A percentile compares a stretch with the other conserved stretches of the same genome.
Evolutionary conservation across 192 early-diverging fungal species (phyloP).

Genomic region (Podila clonocystis): DNA sequence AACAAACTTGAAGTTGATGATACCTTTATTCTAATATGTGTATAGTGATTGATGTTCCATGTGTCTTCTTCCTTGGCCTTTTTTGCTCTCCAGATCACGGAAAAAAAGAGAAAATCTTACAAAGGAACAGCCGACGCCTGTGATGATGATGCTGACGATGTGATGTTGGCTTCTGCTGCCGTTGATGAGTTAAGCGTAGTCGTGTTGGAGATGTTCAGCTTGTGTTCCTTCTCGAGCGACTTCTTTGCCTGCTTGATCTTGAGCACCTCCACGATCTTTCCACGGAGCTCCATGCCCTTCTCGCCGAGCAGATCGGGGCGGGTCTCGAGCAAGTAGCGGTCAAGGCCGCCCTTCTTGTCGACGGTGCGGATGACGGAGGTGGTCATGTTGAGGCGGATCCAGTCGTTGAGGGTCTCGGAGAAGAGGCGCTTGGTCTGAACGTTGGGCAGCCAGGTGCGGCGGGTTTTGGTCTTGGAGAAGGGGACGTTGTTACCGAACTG

Average conservation of each 20-base stretch:
- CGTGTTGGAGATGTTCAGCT: conserved; percentile 3
- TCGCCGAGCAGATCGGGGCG: conserved; percentile 70
- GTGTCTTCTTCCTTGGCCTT: no score
- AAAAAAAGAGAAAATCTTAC: not conserved
- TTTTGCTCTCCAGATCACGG: no score
- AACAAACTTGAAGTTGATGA: no score
- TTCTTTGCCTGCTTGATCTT: conserved; percentile 63
- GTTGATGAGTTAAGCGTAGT: conserved; percentile 3
- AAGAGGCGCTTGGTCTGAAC: conserved; percentile 73
- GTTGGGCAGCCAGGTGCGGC: conserved; percentile 83
- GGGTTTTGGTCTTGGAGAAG: conserved; percentile 76
- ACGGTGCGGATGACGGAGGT: conserved; percentile 77
- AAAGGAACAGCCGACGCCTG: conserved; percentile 11
- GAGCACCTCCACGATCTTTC: conserved; percentile 60
- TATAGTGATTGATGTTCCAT: not conserved
- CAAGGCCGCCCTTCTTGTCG: conserved; percentile 86
- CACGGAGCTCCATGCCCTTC: conserved; percentile 39
- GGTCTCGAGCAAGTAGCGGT: conserved; percentile 76
- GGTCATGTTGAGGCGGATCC: conserved; percentile 70
- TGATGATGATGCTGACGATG: conserved; percentile 14
- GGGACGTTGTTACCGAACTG: conserved; percentile 70
- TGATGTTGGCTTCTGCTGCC: not conserved
- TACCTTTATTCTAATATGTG: not conserved
- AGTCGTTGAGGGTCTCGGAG: conserved; percentile 68
- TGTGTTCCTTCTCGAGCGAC: conserved; percentile 13